Evolutionary conservation across 2,329 filamentous ascomycete genomes (phyloP).

Genomic region (Hymenoscyphus infarciens): DNA sequence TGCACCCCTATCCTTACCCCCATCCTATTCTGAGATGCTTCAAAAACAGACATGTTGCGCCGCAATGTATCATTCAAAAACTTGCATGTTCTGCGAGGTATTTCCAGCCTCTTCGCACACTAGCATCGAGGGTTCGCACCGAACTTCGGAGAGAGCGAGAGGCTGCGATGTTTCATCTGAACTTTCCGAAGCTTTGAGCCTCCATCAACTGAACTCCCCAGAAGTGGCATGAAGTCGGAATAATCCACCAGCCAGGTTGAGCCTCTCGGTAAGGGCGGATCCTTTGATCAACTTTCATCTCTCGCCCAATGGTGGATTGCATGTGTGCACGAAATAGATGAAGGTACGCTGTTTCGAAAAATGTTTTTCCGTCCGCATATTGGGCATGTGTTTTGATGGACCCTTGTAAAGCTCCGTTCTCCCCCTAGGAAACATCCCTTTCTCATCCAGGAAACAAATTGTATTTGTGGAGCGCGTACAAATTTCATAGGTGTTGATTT

Average conservation of each 20-base stretch:
- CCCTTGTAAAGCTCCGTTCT: not conserved
- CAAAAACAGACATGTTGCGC: too few species aligned
- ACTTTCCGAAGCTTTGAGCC: too few species aligned
- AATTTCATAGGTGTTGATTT: constrained; percentile 2
- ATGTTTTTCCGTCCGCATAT: constrained; percentile 9
- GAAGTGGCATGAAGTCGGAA: not conserved
- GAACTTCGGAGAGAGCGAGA: too few species aligned
- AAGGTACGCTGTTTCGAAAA: constrained; percentile 11
- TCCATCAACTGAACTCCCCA: too few species aligned
- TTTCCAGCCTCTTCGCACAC: too few species aligned
- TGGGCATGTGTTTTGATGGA: not conserved
- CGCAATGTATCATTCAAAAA: too few species aligned
- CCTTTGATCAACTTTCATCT: not conserved
- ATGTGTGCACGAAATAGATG: not conserved
- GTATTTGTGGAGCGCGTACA: not conserved
- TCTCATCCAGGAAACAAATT: constrained; percentile 7
- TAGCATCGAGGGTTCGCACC: too few species aligned
- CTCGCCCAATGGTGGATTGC: not conserved
- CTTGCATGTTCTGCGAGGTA: too few species aligned
- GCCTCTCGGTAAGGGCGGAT: not conserved
- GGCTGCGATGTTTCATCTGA: not conserved
- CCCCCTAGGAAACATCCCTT: not conserved
- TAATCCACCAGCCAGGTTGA: not conserved
- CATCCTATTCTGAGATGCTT: too few species aligned
- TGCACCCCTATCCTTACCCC: too few species aligned